Percentiles rank a stretch among this genome's conserved stretches.
phyloP scores from a whole-genome alignment of 805 yeast species.

The Metschnikowia orientalis region DNA sequence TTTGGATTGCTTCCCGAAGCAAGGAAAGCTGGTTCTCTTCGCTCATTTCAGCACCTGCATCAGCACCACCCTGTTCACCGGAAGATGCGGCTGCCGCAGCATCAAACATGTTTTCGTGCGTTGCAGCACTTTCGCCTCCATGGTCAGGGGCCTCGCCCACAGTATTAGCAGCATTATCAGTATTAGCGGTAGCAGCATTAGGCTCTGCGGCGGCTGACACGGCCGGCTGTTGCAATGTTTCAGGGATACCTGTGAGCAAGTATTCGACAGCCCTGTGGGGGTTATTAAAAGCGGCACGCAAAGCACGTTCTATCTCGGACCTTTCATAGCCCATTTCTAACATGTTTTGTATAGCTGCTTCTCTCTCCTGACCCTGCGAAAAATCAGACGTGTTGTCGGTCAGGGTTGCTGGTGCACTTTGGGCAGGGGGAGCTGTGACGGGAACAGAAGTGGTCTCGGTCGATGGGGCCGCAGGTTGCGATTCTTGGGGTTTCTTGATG shows the following conservation, averaged over 20 bases:
- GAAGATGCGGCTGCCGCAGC: constrained; percentile 37
- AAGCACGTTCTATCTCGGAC: constrained; percentile 80
- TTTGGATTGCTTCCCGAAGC: constrained; percentile 72
- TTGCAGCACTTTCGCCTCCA: constrained; percentile 3
- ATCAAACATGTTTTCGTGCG: constrained; percentile 48
- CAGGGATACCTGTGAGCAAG: constrained; percentile 85
- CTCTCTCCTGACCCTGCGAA: constrained; percentile 75
- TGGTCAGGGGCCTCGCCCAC: constrained; percentile 16
- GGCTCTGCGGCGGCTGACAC: constrained; percentile 16
- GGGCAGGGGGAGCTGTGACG: constrained; percentile 1
- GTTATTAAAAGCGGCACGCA: constrained; percentile 93
- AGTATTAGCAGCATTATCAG: constrained; percentile 18
- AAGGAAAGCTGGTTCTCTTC: constrained; percentile 47
- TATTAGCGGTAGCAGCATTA: constrained; percentile 13
- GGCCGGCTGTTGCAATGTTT: constrained; percentile 41
- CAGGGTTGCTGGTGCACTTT: not conserved
- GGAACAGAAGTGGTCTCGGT: constrained; percentile 9
- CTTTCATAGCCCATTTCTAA: constrained; percentile 96
- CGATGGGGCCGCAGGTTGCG: constrained; percentile 9
- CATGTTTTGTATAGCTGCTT: constrained; percentile 72
- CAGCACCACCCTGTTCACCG: constrained; percentile 25
- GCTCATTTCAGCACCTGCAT: constrained; percentile 29
- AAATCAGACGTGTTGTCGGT: constrained; percentile 47
- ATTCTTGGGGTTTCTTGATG: constrained; percentile 23
- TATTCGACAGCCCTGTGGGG: constrained; percentile 98